These are phyloP conservation scores for Colletotrichum liriopes DNA, from an alignment of 2,329 filamentous ascomycete genomes.

Conservation along the genomic window DNA sequence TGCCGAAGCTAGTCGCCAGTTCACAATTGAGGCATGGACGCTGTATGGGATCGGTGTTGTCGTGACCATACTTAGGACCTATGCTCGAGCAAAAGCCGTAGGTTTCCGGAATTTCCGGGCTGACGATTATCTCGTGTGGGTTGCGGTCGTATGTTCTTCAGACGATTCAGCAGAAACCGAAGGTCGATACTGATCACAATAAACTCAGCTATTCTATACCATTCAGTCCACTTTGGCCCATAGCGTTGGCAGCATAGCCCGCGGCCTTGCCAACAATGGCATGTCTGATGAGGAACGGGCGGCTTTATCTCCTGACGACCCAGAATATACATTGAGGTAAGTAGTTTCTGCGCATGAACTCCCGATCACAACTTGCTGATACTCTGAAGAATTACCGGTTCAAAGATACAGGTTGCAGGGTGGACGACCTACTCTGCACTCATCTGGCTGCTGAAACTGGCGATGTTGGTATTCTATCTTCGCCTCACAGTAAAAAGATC, in stretches of 20 bases:
- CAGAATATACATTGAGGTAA: conserved; percentile 61
- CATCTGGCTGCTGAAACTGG: conserved; percentile 70
- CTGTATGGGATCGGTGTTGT: conserved; percentile 48
- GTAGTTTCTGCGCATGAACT: not conserved
- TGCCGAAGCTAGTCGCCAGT: conserved; percentile 29
- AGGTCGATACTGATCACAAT: not conserved
- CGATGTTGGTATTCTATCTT: conserved; percentile 71
- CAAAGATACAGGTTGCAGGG: conserved; percentile 70
- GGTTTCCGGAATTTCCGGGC: conserved; percentile 47
- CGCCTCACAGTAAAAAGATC: conserved; percentile 60
- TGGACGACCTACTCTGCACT: conserved; percentile 70
- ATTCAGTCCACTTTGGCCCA: conserved; percentile 67
- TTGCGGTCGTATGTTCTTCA: conserved; percentile 39
- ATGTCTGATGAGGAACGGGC: conserved; percentile 68
- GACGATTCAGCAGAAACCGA: not conserved
- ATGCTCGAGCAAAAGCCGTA: conserved; percentile 48
- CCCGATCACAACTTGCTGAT: not conserved
- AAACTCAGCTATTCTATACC: conserved; percentile 64
- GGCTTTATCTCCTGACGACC: conserved; percentile 58
- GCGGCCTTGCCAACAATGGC: conserved; percentile 70
- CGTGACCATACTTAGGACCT: conserved; percentile 50
- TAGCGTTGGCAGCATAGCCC: conserved; percentile 62
- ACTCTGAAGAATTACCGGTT: conserved; percentile 63
- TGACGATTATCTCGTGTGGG: conserved; percentile 51
- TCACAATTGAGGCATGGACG: conserved; percentile 48